Percentiles rank a stretch among this genome's conserved stretches.
These are phyloP conservation scores for Aspergillus sclerotioniger DNA, from an alignment of 495 filamentous ascomycete species.

Conservation along the genomic window DNA sequence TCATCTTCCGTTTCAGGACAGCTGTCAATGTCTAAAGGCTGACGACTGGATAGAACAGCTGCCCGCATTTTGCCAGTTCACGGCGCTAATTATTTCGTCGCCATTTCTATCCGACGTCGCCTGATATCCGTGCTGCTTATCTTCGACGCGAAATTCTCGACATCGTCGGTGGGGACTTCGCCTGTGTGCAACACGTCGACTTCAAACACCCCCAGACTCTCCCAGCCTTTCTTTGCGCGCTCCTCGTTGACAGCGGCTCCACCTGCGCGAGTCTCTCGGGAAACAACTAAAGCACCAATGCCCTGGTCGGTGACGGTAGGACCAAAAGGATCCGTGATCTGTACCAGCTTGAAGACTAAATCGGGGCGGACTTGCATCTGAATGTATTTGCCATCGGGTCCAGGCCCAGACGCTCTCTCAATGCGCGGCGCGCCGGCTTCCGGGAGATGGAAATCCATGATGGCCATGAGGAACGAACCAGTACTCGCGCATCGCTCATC, in stretches of 20 bases:
- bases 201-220: conserved; percentile 73
- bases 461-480: conserved; percentile 66
- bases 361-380: conserved; percentile 44
- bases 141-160: conserved; percentile 68
- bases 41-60: conserved; percentile 1
- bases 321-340: conserved; percentile 86
- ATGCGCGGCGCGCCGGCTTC: conserved; percentile 25
- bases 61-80: not conserved
- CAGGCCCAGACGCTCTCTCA: conserved; percentile 37
- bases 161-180: conserved; percentile 48
- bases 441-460: conserved; percentile 58
- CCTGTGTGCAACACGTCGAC: conserved; percentile 83
- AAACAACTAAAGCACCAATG: conserved; percentile 81
- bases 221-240: conserved; percentile 75
- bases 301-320: conserved; percentile 82
- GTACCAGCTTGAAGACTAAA: conserved; percentile 65
- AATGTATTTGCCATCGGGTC: conserved; percentile 51
- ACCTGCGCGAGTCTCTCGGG: conserved; percentile 82
- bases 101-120: conserved; percentile 45
- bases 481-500: conserved; percentile 64
- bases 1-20: conserved; percentile 1
- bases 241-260: conserved; percentile 81
- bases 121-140: conserved; percentile 84
- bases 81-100: conserved; percentile 26
- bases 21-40: not conserved